These are phyloP conservation scores for Colletotrichum graminicola DNA, from an alignment of 2,329 filamentous ascomycete species.

Conservation along the genomic window DNA sequence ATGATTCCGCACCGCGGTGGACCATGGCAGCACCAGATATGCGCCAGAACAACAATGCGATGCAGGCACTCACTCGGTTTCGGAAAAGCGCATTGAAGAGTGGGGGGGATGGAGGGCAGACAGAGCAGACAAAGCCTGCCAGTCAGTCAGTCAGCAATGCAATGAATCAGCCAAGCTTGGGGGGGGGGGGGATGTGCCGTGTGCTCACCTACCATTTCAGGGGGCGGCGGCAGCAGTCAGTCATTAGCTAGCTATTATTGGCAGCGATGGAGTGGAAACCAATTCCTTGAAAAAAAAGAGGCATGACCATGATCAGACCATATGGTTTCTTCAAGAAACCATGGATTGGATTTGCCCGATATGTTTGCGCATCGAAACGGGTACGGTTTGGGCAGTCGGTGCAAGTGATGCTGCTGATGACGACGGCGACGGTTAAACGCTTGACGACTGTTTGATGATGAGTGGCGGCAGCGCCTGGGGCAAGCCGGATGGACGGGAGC, in stretches of 20 bases:
- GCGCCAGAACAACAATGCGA: background rate
- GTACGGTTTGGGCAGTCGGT: background rate
- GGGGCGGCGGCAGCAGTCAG: background rate
- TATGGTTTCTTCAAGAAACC: background rate
- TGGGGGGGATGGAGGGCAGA: background rate
- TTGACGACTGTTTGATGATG: background rate
- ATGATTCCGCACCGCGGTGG: conserved; percentile 1
- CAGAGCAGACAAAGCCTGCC: background rate
- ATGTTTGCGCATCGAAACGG: background rate
- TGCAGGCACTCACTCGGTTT: background rate
- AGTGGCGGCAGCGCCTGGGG: background rate
- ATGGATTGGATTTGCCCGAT: background rate
- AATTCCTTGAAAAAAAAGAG: background rate
- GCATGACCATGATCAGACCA: background rate
- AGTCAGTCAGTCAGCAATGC: conserved; percentile 18
- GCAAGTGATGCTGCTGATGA: background rate
- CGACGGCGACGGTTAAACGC: background rate
- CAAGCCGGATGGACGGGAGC: background rate
- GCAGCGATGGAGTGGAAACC: background rate
- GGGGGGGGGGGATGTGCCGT: conserved; percentile 17
- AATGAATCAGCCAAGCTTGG: background rate
- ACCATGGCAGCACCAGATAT: conserved; percentile 13
- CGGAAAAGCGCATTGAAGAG: background rate
- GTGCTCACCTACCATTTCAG: conserved; percentile 38
- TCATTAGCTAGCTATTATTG: background rate